Base-by-base conservation (phyloP, 139 green algal genomes). In the Spirogloea muscicola region DNA sequence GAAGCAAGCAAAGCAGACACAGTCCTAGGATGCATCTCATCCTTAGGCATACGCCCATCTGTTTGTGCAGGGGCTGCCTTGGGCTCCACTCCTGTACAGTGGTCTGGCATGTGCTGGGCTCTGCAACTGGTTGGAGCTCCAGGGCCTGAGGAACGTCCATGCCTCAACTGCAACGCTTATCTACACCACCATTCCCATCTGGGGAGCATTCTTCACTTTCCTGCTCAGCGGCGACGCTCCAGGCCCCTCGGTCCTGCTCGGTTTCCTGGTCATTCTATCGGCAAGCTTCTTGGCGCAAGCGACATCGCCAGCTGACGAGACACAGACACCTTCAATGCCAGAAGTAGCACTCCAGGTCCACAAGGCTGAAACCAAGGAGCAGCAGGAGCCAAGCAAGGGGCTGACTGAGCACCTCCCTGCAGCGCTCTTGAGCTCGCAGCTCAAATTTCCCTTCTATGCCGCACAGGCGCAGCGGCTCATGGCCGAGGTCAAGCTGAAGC, bases 371-470 rank as follows among this genome's bases (percentile, higher is more conserved):
- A 37, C n/a, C 9, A 18, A n/a, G 9, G 25, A 33, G 5, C 25
- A 29, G 48, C 25, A 68, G 65, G 49, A n/a, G 49, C 21, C 3
- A 25, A 66, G 65, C 16, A 21, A 49, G 21, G 49, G 65, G 31
- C 36, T 46, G 13, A 67, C 38, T 49, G 65, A 64, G 7, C 25
- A 62, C 42, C 68, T 82, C 1, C 38, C 44, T 36, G 39, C 67
- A 4, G 67, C 75, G 3, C 34, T 80, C 27, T 43, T 82, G 16
- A 74, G 67, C 33, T 80, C 68, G 41, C 75, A 82, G 44, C 75
- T 82, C 46, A 82, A 82, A 68, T 43, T 77, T 29, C 72, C 72
- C 16, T 80, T 80, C 38, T 80, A 80, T 37, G 52, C 51, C 33
- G 31, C 64, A 33, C 48, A 80, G 37, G 72, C 72, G 3, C 44